These are phyloP conservation scores for Ganoderma leucocontextum DNA, from an alignment of 1,284 basidiomycete species.

Conservation along the genomic window DNA sequence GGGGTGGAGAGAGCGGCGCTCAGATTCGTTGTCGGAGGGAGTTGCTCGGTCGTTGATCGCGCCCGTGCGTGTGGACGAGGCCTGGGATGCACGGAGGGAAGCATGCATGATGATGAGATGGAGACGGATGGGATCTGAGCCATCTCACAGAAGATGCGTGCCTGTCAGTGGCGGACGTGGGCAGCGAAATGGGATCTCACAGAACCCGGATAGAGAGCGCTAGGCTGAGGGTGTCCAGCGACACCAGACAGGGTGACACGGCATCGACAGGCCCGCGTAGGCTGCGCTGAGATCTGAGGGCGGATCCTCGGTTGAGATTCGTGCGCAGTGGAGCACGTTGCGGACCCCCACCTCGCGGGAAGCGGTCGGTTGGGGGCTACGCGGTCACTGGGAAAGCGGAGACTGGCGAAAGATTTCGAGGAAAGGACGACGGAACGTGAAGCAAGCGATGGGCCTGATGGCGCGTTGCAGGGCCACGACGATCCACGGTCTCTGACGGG, in stretches of 20 bases:
- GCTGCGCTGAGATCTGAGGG: background rate
- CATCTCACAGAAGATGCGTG: constrained; percentile 21
- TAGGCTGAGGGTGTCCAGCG: background rate
- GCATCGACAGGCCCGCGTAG: background rate
- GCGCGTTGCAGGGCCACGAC: constrained; percentile 13
- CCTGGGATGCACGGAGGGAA: constrained; percentile 12
- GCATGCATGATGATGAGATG: constrained; percentile 11
- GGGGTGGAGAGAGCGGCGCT: background rate
- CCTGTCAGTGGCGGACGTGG: constrained; percentile 9
- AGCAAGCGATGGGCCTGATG: constrained; percentile 18
- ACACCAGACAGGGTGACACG: background rate
- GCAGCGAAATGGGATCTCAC: constrained; percentile 15
- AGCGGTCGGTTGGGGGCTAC: background rate
- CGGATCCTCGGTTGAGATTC: background rate
- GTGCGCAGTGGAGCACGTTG: background rate
- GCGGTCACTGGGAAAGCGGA: constrained; percentile 10
- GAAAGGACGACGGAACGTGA: background rate
- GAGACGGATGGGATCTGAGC: constrained; percentile 1
- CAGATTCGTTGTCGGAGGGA: background rate
- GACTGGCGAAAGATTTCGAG: constrained; percentile 1
- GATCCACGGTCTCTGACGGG: background rate
- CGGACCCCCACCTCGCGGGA: background rate
- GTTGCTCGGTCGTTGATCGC: background rate
- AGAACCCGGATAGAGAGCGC: background rate
- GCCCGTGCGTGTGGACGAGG: background rate